Evolutionary conservation across 768 basidiomycete genomes (phyloP), one percentile per base, ranked within the genome.

Genomic region (Xerocomellus amylosporus): DNA sequence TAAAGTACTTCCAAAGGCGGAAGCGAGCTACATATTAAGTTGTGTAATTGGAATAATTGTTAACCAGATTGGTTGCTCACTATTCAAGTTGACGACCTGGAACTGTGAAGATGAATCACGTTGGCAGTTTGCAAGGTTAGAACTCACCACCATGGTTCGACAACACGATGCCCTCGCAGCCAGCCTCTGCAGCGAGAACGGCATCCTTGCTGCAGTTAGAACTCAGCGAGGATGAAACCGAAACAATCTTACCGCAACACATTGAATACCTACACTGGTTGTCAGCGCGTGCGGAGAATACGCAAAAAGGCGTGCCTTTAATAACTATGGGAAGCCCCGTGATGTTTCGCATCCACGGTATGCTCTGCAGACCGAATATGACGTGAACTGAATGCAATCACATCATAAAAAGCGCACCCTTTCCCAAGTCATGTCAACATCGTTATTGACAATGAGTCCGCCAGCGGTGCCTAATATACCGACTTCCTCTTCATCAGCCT

Each of bases 61-160:
- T 12, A 58, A 37, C 46, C 14, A 44, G 14, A 31, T 10, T 40
- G 26, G 8, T 17, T 37, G 65, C 82, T 68, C 65, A 89, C 88
- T 83, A 90, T 50, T 93, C 90, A 49, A 94, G 73, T 69, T 94
- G 90, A 26, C 93, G 81, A 39, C 88, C 87, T 61, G 46, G 39
- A 31, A 50, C 14, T 39, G 10, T 24, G 30, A 47, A 33, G n/a
- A 50, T 58, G 22, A 59, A 49, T 37, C 40, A 34, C 12, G 7
- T 47, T 36, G 20, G 19, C 14, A 28, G 22, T 43, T 39, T 41
- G 6, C 30, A 15, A 45, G 43, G 8, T 24, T 41, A 15, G 39
- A 41, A 15, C 72, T 59, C 63, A 80, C 91, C 95, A 51, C 95
- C 95, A 62, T 98, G 95, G 60, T 98, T 98, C 1, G 88, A 91